A percentile compares a stretch with the other conserved stretches of the same genome.
phyloP scores from a whole-genome alignment of 345 rosid species.

The Mercurialis annua region DNA sequence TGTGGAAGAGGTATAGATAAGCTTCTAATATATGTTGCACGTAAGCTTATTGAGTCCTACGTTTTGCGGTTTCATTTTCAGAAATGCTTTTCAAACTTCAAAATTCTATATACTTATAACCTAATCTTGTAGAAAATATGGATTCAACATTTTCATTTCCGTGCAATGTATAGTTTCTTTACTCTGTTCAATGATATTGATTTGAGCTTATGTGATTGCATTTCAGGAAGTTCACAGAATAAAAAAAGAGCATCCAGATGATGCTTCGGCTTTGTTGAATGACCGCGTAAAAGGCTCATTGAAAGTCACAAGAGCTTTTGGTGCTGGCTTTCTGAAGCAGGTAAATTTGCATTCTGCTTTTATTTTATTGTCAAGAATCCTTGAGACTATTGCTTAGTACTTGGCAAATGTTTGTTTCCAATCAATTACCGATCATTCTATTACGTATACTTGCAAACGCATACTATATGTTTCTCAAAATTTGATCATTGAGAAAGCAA shows the following conservation, averaged over 20 bases:
- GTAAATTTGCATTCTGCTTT: constrained; percentile 29
- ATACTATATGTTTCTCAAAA: not conserved
- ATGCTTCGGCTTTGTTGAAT: constrained; percentile 61
- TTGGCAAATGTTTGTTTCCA: not conserved
- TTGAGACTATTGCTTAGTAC: not conserved
- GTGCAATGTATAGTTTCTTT: not conserved
- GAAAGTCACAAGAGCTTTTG: constrained; percentile 96
- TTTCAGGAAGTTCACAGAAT: constrained; percentile 87
- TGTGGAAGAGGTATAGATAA: constrained; percentile 56
- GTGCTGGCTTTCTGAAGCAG: constrained; percentile 95
- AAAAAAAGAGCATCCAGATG: constrained; percentile 77
- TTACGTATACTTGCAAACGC: not conserved
- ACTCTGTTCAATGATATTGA: not conserved
- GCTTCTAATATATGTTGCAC: constrained; percentile 28
- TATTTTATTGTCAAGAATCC: not conserved
- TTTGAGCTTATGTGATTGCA: not conserved
- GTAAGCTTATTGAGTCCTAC: no score
- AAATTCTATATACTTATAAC: no score
- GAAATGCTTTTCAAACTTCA: no score
- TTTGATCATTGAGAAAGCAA: not conserved
- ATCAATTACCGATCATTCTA: no score
- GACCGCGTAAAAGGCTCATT: constrained; percentile 92
- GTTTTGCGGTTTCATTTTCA: no score
- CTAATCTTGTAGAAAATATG: no score
- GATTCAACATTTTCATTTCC: no score